Conservation (phyloP, 2,329 filamentous ascomycete species). For the Colletotrichum shisoi region DNA sequence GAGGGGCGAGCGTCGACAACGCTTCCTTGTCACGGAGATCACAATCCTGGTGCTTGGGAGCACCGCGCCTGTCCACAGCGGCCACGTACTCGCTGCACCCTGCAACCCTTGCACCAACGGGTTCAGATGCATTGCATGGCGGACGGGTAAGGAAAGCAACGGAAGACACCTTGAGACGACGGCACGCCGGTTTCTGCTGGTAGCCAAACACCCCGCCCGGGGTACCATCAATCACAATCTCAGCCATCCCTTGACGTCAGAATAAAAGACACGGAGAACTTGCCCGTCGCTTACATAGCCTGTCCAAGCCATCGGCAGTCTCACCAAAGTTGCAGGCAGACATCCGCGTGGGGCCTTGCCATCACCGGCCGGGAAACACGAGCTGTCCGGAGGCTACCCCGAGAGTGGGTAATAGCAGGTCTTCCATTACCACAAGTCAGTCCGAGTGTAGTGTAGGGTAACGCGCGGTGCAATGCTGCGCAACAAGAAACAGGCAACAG, state of each 20-base stretch:
- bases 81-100: constrained; percentile 37
- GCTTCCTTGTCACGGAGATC: constrained; percentile 34
- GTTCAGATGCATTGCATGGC: constrained; percentile 28
- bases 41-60: constrained; percentile 32
- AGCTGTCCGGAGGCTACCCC: constrained; percentile 23
- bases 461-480: not conserved
- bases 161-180: constrained; percentile 34
- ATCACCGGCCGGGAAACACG: constrained; percentile 7
- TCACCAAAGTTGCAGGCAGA: constrained; percentile 19
- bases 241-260: constrained; percentile 25
- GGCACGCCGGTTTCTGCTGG: constrained; percentile 14
- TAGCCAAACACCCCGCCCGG: not conserved
- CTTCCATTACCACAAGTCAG: constrained; percentile 13
- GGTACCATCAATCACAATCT: not conserved
- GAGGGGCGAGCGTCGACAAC: constrained; percentile 33
- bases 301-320: constrained; percentile 19
- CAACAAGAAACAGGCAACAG: not conserved
- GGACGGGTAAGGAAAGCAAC: constrained; percentile 28
- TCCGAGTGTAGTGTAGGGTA: not conserved
- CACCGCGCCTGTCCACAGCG: constrained; percentile 30
- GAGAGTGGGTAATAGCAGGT: constrained; percentile 7
- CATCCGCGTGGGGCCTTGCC: constrained; percentile 3
- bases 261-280: constrained; percentile 4
- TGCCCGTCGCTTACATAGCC: not conserved
- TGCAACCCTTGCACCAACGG: constrained; percentile 32